Conservation (phyloP, 2,329 filamentous ascomycete species). For the Thelonectria blattea region DNA sequence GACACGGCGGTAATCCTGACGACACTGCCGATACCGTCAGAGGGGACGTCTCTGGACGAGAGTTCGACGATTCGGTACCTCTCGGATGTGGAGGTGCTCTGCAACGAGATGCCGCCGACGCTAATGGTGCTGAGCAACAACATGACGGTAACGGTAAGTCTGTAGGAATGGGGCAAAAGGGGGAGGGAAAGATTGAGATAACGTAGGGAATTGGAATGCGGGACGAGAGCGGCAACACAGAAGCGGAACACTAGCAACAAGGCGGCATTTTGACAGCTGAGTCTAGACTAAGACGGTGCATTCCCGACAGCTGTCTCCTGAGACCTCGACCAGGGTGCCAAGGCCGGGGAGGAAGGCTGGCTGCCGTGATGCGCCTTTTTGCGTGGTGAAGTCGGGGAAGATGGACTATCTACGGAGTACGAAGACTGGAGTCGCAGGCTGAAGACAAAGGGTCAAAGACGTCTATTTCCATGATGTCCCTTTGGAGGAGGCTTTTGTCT, state of each 20-base stretch:
- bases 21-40: slow-evolving; percentile 79
- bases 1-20: slow-evolving; percentile 82
- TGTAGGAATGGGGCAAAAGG: slow-evolving; percentile 47
- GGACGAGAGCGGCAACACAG: background rate
- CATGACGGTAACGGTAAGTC: slow-evolving; percentile 84
- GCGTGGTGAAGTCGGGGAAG: background rate
- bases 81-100: slow-evolving; percentile 78
- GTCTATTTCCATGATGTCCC: background rate
- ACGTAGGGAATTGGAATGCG: slow-evolving; percentile 8
- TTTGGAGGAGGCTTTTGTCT: background rate
- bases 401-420: background rate
- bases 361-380: background rate
- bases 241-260: background rate
- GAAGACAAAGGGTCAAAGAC: background rate
- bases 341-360: slow-evolving; percentile 2
- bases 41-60: slow-evolving; percentile 76
- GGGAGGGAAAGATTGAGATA: slow-evolving; percentile 2
- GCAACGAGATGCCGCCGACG: slow-evolving; percentile 75
- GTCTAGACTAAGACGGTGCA: slow-evolving; percentile 18
- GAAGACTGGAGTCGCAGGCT: background rate
- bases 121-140: slow-evolving; percentile 85
- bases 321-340: slow-evolving; percentile 7
- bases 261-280: slow-evolving; percentile 14
- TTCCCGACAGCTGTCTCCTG: slow-evolving; percentile 6
- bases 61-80: slow-evolving; percentile 75